Evolutionary conservation across 1,284 basidiomycete species (phyloP).

Genomic region (Vanrija humicola): DNA sequence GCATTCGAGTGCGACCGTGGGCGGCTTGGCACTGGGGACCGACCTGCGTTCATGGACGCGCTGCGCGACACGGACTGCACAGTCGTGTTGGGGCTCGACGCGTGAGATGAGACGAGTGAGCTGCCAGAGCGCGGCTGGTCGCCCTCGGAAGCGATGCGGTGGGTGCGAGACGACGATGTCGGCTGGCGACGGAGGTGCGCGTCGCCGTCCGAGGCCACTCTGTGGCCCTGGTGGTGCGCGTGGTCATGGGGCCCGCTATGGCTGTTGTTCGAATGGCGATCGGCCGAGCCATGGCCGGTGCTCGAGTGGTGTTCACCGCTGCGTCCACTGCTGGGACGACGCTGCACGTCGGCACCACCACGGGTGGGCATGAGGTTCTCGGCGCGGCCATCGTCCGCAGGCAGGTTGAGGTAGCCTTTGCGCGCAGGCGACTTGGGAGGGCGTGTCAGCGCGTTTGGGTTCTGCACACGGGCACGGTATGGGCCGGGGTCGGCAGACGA

Average conservation of each 20-base stretch:
- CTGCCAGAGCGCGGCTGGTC: too few relatives aligned
- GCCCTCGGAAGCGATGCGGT: too few relatives aligned
- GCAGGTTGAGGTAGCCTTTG: not conserved
- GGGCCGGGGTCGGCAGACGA: too few relatives aligned
- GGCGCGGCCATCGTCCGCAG: not conserved
- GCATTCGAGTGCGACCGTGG: constrained; percentile 7
- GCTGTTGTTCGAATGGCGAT: too few relatives aligned
- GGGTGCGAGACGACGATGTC: not conserved
- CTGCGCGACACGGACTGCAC: not conserved
- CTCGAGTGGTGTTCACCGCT: not conserved
- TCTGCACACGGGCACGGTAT: too few relatives aligned
- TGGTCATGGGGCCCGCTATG: not conserved
- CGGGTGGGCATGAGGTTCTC: not conserved
- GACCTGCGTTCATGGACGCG: not conserved
- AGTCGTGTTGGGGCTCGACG: not conserved
- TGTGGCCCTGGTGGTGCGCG: not conserved
- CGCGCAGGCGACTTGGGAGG: constrained; percentile 1
- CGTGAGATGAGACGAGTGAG: too few relatives aligned
- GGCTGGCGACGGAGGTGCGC: not conserved
- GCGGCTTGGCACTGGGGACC: not conserved
- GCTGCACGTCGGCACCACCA: not conserved
- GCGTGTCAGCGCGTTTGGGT: not conserved
- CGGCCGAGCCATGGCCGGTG: not conserved
- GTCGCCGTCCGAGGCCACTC: not conserved
- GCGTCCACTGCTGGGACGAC: too few relatives aligned